Evolutionary conservation across 2,329 filamentous ascomycete species (phyloP), one percentile per base, ranked within the genome.

Genomic region (Cladosporium velox): DNA sequence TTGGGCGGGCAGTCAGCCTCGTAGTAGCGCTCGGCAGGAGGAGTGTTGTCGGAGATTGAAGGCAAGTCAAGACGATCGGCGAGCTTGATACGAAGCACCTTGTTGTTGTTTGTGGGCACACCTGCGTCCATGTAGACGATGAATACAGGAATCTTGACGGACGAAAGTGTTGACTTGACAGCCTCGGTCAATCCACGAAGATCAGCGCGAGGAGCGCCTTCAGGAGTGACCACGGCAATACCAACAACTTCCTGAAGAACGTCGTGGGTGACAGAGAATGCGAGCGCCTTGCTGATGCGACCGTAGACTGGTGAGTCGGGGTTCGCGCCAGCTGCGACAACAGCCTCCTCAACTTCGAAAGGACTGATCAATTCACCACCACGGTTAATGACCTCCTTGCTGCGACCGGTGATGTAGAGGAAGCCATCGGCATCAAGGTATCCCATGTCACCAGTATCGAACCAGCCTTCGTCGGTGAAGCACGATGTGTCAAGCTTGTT

Each of bases 331-430:
- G 83, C 81, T 1, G 80, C 76, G 52, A 86, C 77, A 65, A 87
- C 82, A 11, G 84, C 84, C 68, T 86, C 83, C 70, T 87, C 85
- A n/a, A 87, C 80, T 70, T 87, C 85, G 64, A 86, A 85, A 0
- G 85, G 85, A 4, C 83, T 86, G 65, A 87, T 86, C n/a, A 86
- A 79, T 71, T 87, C 85, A 38, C 85, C 84, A 41, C 85, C 85
- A 12, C 84, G 81, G 70, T 86, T 86, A 73, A 86, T 85, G 65
- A 86, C 83, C 65, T 86, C 84, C 69, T 86, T 86, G 71, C 80
- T 85, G 34, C 84, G 79, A 8, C 84, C 84, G 2, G 84, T 86
- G 68, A 86, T 83, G 73, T 82, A 86, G 10, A 86, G 78, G 68
- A 82, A 86, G 30, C 83, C 82, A 12, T 84, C 80, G 0, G 73